Evolutionary conservation across 768 basidiomycete species (phyloP).

Genomic region (Suillus luteus): DNA sequence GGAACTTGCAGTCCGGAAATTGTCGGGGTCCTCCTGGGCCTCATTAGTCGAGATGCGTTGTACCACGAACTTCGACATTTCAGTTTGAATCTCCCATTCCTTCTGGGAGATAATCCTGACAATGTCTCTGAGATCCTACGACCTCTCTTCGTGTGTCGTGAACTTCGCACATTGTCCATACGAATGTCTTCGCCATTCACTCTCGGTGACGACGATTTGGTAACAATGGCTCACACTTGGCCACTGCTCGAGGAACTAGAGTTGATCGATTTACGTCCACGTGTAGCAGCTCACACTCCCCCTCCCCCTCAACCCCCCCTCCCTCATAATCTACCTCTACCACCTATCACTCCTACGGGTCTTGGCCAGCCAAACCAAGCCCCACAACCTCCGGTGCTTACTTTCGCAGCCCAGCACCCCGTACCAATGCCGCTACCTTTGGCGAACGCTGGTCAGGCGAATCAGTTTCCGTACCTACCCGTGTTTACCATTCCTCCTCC

Average conservation of each 20-base stretch:
- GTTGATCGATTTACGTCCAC: constrained; percentile 2
- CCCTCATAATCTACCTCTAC: neutral
- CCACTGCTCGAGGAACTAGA: constrained; percentile 3
- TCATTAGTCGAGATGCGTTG: constrained; percentile 1
- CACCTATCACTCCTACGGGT: neutral
- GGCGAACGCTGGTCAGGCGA: neutral
- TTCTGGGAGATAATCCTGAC: constrained; percentile 3
- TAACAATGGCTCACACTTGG: neutral
- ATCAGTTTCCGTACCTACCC: neutral
- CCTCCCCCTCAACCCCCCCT: neutral
- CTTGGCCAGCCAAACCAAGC: neutral
- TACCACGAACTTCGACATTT: neutral
- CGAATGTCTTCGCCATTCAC: constrained; percentile 8
- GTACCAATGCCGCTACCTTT: neutral
- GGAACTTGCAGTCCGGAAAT: constrained; percentile 1
- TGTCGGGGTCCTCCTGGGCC: neutral
- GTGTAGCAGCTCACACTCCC: neutral
- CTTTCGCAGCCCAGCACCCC: neutral
- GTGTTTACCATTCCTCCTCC: constrained; percentile 2
- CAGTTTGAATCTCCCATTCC: neutral
- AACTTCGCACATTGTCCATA: neutral
- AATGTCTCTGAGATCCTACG: neutral
- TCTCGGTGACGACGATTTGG: neutral
- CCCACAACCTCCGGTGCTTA: neutral
- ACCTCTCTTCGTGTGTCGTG: constrained; percentile 1